A percentile compares a stretch with the other conserved stretches of the same genome.
These are phyloP conservation scores for Pseudogymnoascus pannorum DNA, from an alignment of 2,329 filamentous ascomycete species.

Conservation along the genomic window DNA sequence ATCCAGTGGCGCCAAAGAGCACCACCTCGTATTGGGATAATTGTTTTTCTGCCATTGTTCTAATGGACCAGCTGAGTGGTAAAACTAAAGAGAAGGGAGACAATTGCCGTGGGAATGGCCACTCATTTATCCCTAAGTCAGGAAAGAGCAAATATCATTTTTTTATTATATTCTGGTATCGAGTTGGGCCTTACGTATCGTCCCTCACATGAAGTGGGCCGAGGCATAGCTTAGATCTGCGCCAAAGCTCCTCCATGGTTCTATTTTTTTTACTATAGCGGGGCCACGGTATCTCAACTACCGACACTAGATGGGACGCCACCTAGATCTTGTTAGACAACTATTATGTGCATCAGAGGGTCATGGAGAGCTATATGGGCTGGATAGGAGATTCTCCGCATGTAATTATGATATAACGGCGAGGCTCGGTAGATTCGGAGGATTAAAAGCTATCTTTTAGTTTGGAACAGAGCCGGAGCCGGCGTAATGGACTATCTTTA, in stretches of 20 bases:
- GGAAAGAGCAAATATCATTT: background rate
- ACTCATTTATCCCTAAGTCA: background rate
- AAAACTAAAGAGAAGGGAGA: background rate
- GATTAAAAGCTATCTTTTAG: background rate
- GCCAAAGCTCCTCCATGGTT: background rate
- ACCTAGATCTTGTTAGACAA: background rate
- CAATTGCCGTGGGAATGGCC: background rate
- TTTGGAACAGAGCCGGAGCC: background rate
- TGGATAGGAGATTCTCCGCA: background rate
- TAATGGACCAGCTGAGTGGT: background rate
- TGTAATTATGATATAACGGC: background rate
- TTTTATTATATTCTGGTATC: background rate
- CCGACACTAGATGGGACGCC: background rate
- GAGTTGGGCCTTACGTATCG: background rate
- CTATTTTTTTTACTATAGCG: background rate
- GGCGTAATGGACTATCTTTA: background rate
- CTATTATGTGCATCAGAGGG: background rate
- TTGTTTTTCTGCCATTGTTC: background rate
- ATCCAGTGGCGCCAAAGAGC: constrained; percentile 66
- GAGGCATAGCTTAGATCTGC: background rate
- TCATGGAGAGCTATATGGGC: background rate
- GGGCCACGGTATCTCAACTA: background rate
- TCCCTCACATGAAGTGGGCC: background rate
- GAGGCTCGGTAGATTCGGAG: background rate
- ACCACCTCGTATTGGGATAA: constrained; percentile 53